Base-by-base conservation (phyloP, 2,329 filamentous ascomycete species). In the Pleomassaria siparia region DNA sequence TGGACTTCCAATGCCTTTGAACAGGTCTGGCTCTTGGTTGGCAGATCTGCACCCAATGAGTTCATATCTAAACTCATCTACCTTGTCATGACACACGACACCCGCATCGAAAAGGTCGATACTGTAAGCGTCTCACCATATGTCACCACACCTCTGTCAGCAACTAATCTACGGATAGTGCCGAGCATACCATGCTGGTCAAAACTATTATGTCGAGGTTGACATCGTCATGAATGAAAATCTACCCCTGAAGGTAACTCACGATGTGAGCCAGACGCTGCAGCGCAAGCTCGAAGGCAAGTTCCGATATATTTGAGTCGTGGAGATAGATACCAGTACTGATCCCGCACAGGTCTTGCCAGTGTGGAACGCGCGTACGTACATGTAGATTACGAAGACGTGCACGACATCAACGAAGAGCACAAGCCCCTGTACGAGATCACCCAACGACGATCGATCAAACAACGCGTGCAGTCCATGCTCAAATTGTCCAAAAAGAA, bases 1-100 rank as follows among this genome's bases (percentile, higher is more conserved):
- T 85, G 82, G 82, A 74, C 78, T 10, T 67, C 77, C 43, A 84
- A 84, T 40, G 81, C 81, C 3, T 81, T 80, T 46, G 82, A 84
- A 53, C 80, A 85, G 52, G 79, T 85, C 12, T 81, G 79, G 74
- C 74, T 84, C 20, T 73, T 85, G 4, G 82, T 84, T 1, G 82
- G 82, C 44, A 83, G 83, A 54, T 75, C 80, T 2, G 82, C 82
- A n/a, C 80, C 80, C 2, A 75, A 75, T 16, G 78, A 80, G 45
- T 81, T 79, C 55, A 72, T 81, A 51, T 76, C 77, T 46, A 81
- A 81, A 68, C 70, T 81, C 53, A 78, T 80, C 46, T 82, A 82
- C 60, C 72, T 81, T 58, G 65, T 76, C 48, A 72, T 82, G 64
- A 82, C 78, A 1, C 80, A 82, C 57, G 78, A 81, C 52, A 59